Evolutionary conservation across 495 filamentous ascomycete genomes (phyloP).

Genomic region (Glutinoglossum americanum): DNA sequence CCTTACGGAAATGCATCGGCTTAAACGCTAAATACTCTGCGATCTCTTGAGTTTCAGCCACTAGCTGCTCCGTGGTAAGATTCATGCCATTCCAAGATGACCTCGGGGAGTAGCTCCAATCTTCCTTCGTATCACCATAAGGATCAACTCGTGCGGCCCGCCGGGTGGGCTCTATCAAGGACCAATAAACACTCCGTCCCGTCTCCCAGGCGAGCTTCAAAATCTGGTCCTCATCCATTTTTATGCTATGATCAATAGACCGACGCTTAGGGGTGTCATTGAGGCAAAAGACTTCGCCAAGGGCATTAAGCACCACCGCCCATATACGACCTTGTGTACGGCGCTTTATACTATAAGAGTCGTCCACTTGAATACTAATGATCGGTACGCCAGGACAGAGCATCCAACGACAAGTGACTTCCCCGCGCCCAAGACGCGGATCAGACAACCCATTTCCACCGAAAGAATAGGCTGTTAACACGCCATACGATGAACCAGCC

Average conservation of each 20-base stretch:
- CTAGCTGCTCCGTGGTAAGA: conserved; percentile 45
- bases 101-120: conserved; percentile 46
- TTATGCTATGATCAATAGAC: conserved; percentile 9
- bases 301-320: conserved; percentile 72
- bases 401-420: conserved; percentile 68
- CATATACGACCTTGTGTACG: conserved; percentile 50
- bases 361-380: conserved; percentile 65
- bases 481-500: conserved; percentile 62
- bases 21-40: conserved; percentile 52
- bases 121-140: conserved; percentile 25
- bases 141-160: conserved; percentile 50
- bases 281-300: conserved; percentile 80
- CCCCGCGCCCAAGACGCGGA: conserved; percentile 45
- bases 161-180: conserved; percentile 52
- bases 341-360: conserved; percentile 47
- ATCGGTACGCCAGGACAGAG: conserved; percentile 87
- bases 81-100: conserved; percentile 50
- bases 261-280: conserved; percentile 36
- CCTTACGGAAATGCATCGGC: conserved; percentile 56
- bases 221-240: conserved; percentile 22
- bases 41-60: conserved; percentile 59
- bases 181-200: conserved; percentile 60
- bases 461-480: conserved; percentile 67
- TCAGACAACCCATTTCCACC: conserved; percentile 41
- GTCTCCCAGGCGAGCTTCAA: conserved; percentile 57